Evolutionary conservation across 805 yeast genomes (phyloP), one percentile per base, ranked within the genome.

Genomic region (Yarrowia bubula): DNA sequence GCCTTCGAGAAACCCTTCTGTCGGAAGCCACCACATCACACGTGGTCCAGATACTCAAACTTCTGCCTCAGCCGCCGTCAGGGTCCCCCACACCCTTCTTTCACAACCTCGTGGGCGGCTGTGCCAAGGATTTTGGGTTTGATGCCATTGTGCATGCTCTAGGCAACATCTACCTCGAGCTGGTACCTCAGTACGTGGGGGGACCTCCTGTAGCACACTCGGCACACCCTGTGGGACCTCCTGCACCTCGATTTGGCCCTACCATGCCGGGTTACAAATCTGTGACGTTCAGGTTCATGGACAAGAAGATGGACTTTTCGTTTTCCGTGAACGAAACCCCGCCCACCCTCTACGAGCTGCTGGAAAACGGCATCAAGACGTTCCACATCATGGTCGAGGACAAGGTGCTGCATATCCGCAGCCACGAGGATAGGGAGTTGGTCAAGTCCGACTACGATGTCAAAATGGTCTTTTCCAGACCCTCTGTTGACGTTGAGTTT

Each of bases 301-400:
- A 68, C 64, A 67, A 69, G 47, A 65, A 65, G 32, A 81, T 92
- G 63, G 83, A 86, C 50, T 88, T 92, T 71, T 81, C 84, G 3
- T 92, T 82, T 74, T 80, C 85, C 4, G 75, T 80, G 53, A 83
- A 85, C 68, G 84, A 88, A 50, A 88, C 96, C 0, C 88, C 96
- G 7, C 98, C 98, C 1, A 87, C 95, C 0, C 77, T 86, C 43
- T 71, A 81, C 33, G 98, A 92, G 75, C 76, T 92, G n/a, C 70
- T 91, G 11, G 89, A 88, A 65, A 92, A 91, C 72, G 91, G 90
- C 14, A 84, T 84, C 64, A 78, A 81, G 60, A 89, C 92, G 28
- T 92, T 92, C 74, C 81, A 83, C n/a, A 82, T 86, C 37, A 75
- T 78, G 14, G 67, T 70, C 8, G 75, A 75, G 64, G 70, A 73